Percentiles rank a stretch among this genome's conserved stretches.
phyloP scores from a whole-genome alignment of 1,284 basidiomycete species.

The Sporisorium exsertum region DNA sequence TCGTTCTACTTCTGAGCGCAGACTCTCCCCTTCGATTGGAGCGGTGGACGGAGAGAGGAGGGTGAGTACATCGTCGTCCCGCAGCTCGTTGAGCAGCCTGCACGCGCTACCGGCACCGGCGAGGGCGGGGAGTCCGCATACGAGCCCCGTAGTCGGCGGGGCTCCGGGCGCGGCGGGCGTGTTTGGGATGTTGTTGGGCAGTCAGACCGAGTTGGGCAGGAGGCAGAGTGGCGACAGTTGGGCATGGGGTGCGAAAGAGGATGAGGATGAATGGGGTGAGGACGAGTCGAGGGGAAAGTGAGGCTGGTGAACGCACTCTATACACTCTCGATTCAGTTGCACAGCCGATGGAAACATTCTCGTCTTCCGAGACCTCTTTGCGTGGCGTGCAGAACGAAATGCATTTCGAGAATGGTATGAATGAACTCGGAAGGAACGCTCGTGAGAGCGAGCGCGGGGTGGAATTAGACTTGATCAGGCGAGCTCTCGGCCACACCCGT shows the following conservation, averaged over 20 bases:
- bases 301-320: background rate
- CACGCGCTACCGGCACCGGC: background rate
- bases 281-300: background rate
- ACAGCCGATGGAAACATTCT: background rate
- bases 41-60: background rate
- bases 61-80: conserved; percentile 8
- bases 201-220: background rate
- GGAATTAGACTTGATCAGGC: conserved; percentile 10
- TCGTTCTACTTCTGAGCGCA: background rate
- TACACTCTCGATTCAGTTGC: background rate
- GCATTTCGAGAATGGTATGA: no score
- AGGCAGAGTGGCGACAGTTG: conserved; percentile 22
- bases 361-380: no score
- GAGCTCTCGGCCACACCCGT: background rate
- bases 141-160: conserved; percentile 21
- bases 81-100: background rate
- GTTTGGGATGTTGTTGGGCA: conserved; percentile 26
- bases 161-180: conserved; percentile 22
- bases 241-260: conserved; percentile 16
- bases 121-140: conserved; percentile 7
- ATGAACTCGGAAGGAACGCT: background rate
- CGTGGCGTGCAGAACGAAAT: no score
- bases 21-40: conserved; percentile 4
- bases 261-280: conserved; percentile 8
- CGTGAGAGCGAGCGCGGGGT: background rate